Evolutionary conservation across 2,329 filamentous ascomycete species (phyloP), one percentile per base, ranked within the genome.

Genomic region (Fusarium foetens): DNA sequence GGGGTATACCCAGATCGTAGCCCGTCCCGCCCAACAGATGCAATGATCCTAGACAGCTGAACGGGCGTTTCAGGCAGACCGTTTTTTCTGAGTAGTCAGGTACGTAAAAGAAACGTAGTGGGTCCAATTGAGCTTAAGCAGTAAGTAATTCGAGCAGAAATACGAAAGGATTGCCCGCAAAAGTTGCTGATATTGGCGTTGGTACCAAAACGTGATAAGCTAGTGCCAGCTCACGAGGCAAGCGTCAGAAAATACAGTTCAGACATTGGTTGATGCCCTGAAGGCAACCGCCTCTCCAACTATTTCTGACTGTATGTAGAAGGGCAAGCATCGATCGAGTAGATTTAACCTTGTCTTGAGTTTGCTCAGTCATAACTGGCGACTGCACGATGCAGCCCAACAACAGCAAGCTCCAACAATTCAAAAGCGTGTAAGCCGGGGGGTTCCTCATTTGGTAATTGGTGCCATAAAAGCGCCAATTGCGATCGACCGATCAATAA

Each of bases 171-270:
- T 58, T 51, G 31, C 43, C 49, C 19, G 27, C 51, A n/a, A 64
- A 59, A 41, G 25, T 31, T 57, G 54, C 67, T 71, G 54, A 51
- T 45, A 51, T 53, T 62, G 63, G 58, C 43, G 42, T 60, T 29
- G 55, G 36, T 42, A 35, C 29, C 53, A 60, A 60, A 62, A 27
- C 43, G 49, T 61, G 46, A 68, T 51, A 59, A 63, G 63, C 54
- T 72, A 70, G 69, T 63, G 71, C 61, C 71, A 67, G 36, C 68
- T 64, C 66, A 72, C 69, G 64, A 59, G 48, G 49, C 68, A 70
- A 63, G 64, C 42, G 43, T 58, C 29, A n/a, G 51, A 35, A 39
- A 68, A 63, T 61, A 64, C 55, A 69, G 54, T 66, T 63, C 63
- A 63, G 54, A 52, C 35, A 55, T 52, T 64, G 60, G 59, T 31